Evolutionary conservation across 495 filamentous ascomycete genomes (phyloP).

Genomic region (Haplographium delicatum): DNA sequence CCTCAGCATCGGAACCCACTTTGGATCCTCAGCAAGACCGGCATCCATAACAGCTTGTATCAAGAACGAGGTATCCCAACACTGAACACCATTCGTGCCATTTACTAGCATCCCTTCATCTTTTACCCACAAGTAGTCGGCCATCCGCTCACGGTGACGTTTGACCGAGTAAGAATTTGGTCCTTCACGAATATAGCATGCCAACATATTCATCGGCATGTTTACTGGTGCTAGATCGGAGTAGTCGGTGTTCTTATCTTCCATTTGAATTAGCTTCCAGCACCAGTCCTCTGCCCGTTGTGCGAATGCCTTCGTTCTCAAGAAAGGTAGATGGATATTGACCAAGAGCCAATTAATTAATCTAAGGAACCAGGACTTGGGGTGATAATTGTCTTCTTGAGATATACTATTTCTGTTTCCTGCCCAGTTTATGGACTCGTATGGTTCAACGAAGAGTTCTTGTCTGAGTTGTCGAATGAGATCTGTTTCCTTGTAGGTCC

Average conservation of each 20-base stretch:
- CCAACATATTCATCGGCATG: slow-evolving; percentile 78
- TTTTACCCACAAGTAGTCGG: slow-evolving; percentile 91
- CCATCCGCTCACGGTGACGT: slow-evolving; percentile 70
- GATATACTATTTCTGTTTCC: slow-evolving; percentile 78
- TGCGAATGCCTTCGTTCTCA: slow-evolving; percentile 53
- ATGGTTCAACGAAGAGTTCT: slow-evolving; percentile 80
- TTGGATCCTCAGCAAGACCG: slow-evolving; percentile 69
- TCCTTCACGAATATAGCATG: slow-evolving; percentile 78
- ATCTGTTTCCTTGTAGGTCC: slow-evolving; percentile 64
- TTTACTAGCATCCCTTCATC: slow-evolving; percentile 89
- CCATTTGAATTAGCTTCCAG: slow-evolving; percentile 67
- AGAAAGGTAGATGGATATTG: slow-evolving; percentile 69
- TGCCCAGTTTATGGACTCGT: slow-evolving; percentile 70
- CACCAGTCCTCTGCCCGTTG: slow-evolving; percentile 69
- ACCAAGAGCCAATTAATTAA: slow-evolving; percentile 68
- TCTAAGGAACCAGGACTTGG: slow-evolving; percentile 80
- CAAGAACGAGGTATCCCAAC: slow-evolving; percentile 89
- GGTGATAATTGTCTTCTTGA: slow-evolving; percentile 81
- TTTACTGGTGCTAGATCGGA: slow-evolving; percentile 86
- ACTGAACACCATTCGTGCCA: slow-evolving; percentile 94
- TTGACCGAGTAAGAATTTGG: slow-evolving; percentile 69
- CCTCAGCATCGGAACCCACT: slow-evolving; percentile 77
- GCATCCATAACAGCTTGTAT: slow-evolving; percentile 78
- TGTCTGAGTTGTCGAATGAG: slow-evolving; percentile 67
- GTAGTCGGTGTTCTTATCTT: slow-evolving; percentile 89